Percentiles rank a stretch among this genome's conserved stretches.
These are phyloP conservation scores for Barnettozyma botsteinii DNA, from an alignment of 805 yeast species.

Conservation along the genomic window DNA sequence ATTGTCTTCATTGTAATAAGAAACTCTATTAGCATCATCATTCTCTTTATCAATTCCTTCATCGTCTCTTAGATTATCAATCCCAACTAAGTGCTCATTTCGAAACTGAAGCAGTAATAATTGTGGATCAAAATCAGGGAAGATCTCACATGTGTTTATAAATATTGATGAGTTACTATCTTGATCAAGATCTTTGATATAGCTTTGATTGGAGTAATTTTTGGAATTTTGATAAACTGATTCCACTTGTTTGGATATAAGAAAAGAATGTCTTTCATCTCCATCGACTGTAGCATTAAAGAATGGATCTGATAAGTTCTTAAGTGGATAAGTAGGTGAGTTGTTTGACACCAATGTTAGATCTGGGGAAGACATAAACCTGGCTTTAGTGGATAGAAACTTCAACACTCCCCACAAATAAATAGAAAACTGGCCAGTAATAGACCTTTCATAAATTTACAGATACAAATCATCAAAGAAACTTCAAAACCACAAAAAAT, in stretches of 20 bases:
- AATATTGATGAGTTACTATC: neutral
- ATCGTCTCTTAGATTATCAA: slow-evolving; percentile 3
- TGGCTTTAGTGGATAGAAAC: no score
- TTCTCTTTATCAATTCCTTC: slow-evolving; percentile 6
- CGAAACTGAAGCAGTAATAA: slow-evolving; percentile 3
- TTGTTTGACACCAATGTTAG: neutral
- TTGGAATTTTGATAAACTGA: neutral
- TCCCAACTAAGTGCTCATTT: slow-evolving; percentile 4
- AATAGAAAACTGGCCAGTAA: no score
- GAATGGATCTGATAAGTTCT: slow-evolving; percentile 3
- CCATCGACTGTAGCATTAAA: slow-evolving; percentile 1
- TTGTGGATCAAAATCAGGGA: slow-evolving; percentile 9
- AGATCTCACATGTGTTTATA: slow-evolving; percentile 5
- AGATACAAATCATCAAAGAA: no score
- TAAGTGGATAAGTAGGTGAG: slow-evolving; percentile 1
- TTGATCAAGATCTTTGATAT: neutral
- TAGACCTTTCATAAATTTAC: no score
- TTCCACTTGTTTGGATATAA: neutral
- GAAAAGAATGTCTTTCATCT: slow-evolving; percentile 1
- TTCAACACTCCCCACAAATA: no score
- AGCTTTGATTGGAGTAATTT: neutral
- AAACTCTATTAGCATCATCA: slow-evolving; percentile 2
- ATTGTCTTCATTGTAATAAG: slow-evolving; percentile 2
- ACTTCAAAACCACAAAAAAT: neutral
- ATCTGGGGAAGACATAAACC: neutral